Percentiles rank a stretch among this genome's conserved stretches.
These are phyloP conservation scores for Triticum timopheevii DNA, from an alignment of 176 grass and related monocot species.

Conservation along the genomic window DNA sequence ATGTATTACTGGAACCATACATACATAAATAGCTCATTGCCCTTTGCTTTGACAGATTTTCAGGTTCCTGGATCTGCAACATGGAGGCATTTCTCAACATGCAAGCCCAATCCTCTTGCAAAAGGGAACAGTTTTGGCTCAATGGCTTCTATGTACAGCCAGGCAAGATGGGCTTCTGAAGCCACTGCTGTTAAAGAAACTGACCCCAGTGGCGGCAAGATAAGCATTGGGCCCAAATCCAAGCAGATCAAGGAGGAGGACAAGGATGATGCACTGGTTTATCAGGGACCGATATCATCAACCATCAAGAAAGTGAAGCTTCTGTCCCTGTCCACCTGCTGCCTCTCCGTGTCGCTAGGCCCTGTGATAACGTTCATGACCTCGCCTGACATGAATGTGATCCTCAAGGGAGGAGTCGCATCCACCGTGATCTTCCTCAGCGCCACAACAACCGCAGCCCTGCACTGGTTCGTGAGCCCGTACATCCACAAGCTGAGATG, in stretches of 20 bases:
- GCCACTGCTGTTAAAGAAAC: conserved; percentile 54
- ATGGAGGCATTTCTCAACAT: conserved; percentile 54
- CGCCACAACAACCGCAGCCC: conserved; percentile 72
- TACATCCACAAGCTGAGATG: conserved; percentile 98
- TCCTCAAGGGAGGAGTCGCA: conserved; percentile 89
- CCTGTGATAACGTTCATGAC: conserved; percentile 99
- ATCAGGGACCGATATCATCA: conserved; percentile 88
- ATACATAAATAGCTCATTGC: neutral
- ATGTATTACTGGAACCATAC: neutral
- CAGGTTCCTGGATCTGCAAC: conserved; percentile 21
- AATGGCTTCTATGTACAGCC: conserved; percentile 21
- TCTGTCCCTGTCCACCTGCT: conserved; percentile 93
- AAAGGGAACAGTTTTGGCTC: neutral
- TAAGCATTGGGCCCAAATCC: conserved; percentile 77
- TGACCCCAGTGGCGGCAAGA: conserved; percentile 56
- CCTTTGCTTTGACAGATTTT: conserved; percentile 37
- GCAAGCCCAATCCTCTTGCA: conserved; percentile 13
- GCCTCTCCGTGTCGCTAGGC: conserved; percentile 84
- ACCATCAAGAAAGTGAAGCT: conserved; percentile 99
- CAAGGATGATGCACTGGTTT: conserved; percentile 50
- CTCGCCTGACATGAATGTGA: conserved; percentile 90
- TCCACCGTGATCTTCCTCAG: conserved; percentile 94
- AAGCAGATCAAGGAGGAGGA: conserved; percentile 56
- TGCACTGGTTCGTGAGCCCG: conserved; percentile 97
- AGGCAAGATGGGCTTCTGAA: conserved; percentile 62